A percentile compares a stretch with the other conserved stretches of the same genome.
phyloP scores from a whole-genome alignment of 2,329 filamentous ascomycete species.

The Byssothecium circinans region DNA sequence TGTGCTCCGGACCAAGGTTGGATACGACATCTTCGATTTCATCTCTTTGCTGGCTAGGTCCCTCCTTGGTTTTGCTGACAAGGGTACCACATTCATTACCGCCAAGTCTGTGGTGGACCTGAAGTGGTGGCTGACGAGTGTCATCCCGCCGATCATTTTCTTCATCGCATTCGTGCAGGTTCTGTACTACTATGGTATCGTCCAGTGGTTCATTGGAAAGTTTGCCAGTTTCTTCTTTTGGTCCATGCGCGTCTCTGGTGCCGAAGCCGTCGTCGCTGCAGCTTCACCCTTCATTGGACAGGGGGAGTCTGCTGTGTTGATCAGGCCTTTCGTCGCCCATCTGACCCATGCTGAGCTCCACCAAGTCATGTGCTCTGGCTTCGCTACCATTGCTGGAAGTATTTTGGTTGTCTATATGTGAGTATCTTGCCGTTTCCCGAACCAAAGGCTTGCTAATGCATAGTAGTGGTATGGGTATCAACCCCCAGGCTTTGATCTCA shows the following conservation, averaged over 20 bases:
- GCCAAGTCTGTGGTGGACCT: slow-evolving; percentile 44
- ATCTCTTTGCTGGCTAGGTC: slow-evolving; percentile 73
- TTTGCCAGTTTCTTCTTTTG: slow-evolving; percentile 92
- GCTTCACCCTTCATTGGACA: slow-evolving; percentile 94
- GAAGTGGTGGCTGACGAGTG: slow-evolving; percentile 72
- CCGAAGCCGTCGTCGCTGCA: slow-evolving; percentile 89
- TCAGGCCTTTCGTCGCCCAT: slow-evolving; percentile 81
- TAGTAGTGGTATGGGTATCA: slow-evolving; percentile 68
- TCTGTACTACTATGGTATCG: slow-evolving; percentile 74
- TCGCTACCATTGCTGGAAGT: slow-evolving; percentile 87
- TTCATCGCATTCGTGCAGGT: slow-evolving; percentile 92
- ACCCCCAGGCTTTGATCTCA: slow-evolving; percentile 81
- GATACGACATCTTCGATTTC: slow-evolving; percentile 89
- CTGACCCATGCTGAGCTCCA: slow-evolving; percentile 87
- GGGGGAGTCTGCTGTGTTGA: slow-evolving; percentile 90
- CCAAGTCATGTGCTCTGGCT: slow-evolving; percentile 90
- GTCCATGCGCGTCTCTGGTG: slow-evolving; percentile 81
- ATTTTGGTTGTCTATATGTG: slow-evolving; percentile 82
- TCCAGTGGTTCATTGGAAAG: slow-evolving; percentile 90
- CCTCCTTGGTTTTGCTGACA: slow-evolving; percentile 72
- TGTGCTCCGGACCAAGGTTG: slow-evolving; percentile 76
- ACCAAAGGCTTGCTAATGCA: not conserved
- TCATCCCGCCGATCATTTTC: slow-evolving; percentile 93
- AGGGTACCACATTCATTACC: slow-evolving; percentile 75
- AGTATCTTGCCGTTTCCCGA: slow-evolving; percentile 4